A percentile compares a stretch with the other conserved stretches of the same genome.
These are phyloP conservation scores for Bocquillonia castaneifolia DNA, from an alignment of 441 rosid genomes.

Conservation along the genomic window DNA sequence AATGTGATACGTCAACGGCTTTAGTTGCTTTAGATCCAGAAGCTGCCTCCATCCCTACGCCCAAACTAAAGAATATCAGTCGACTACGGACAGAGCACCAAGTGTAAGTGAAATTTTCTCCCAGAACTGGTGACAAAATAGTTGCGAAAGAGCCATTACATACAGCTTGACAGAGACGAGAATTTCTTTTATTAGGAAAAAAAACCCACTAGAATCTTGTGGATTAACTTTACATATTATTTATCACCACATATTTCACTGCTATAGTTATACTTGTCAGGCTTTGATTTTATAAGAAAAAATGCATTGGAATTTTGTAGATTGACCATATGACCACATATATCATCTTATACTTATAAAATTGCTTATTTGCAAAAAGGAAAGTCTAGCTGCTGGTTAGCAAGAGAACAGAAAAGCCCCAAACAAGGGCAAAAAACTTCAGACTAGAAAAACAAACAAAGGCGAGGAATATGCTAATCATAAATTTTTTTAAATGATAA, in stretches of 20 bases:
- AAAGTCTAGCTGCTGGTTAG: not conserved
- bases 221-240: not conserved
- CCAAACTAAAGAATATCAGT: constrained; percentile 72
- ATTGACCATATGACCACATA: not conserved
- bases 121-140: not conserved
- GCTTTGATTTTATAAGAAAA: constrained; percentile 11
- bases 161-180: constrained; percentile 15
- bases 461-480: not conserved
- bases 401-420: not conserved
- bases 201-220: not conserved
- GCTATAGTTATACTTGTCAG: not conserved
- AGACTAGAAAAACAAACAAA: not conserved
- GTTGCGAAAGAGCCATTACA: not conserved
- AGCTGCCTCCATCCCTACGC: constrained; percentile 66
- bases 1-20: constrained; percentile 76
- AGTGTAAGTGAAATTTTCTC: constrained; percentile 67
- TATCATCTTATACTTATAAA: not conserved
- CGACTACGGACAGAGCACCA: constrained; percentile 90
- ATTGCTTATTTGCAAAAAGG: not conserved
- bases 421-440: not conserved
- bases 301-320: not conserved
- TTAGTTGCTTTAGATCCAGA: constrained; percentile 76
- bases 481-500: not conserved
- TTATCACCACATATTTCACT: not conserved
- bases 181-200: constrained; percentile 4